phyloP scores from a whole-genome alignment of 1,139 yeast species.

The Lizanozyma gosingica region DNA sequence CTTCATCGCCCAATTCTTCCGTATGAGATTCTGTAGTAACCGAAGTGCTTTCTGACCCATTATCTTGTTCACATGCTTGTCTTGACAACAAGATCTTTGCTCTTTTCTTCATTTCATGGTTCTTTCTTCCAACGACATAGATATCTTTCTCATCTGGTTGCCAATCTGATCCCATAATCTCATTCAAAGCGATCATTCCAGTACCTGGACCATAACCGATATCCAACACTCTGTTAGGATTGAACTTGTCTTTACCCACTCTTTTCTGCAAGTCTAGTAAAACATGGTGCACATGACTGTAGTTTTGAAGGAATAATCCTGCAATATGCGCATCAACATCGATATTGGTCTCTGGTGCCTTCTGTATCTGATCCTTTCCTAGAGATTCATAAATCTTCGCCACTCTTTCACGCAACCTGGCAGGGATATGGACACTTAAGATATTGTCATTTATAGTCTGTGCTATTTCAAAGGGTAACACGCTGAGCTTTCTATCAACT shows the following conservation, averaged over 20 bases:
- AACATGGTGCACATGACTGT: conserved; percentile 62
- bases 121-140: conserved; percentile 58
- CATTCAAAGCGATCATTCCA: conserved; percentile 84
- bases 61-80: conserved; percentile 46
- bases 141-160: conserved; percentile 61
- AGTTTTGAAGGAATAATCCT: conserved; percentile 77
- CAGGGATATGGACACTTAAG: conserved; percentile 45
- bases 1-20: conserved; percentile 15
- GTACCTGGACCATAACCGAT: conserved; percentile 91
- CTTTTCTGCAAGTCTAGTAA: conserved; percentile 59
- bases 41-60: conserved; percentile 2
- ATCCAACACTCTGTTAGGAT: conserved; percentile 63
- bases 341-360: conserved; percentile 41
- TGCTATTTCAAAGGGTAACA: conserved; percentile 45
- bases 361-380: conserved; percentile 42
- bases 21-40: conserved; percentile 5
- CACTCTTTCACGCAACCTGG: conserved; percentile 44
- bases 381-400: conserved; percentile 44
- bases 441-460: conserved; percentile 53
- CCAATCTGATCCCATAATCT: conserved; percentile 59
- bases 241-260: conserved; percentile 37
- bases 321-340: conserved; percentile 82
- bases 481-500: conserved; percentile 34
- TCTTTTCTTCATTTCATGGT: conserved; percentile 61
- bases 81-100: conserved; percentile 71